phyloP scores from a whole-genome alignment of 176 grass and related monocot genomes.

The Triticum timopheevii region DNA sequence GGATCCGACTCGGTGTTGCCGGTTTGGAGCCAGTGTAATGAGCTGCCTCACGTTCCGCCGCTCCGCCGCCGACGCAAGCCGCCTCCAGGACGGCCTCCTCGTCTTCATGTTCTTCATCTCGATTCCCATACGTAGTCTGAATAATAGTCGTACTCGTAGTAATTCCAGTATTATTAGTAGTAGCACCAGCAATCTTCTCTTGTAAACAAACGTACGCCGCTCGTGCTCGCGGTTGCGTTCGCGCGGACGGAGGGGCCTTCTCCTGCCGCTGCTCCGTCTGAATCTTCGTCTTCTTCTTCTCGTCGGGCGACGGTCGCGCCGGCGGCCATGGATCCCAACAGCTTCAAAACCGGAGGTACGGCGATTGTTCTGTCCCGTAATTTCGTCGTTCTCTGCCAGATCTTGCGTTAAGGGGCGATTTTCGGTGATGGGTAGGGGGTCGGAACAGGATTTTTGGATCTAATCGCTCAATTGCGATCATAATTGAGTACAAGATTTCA shows the following conservation, averaged over 20 bases:
- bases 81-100: slow-evolving; percentile 67
- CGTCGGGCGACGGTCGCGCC: background rate
- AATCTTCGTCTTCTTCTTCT: background rate
- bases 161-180: slow-evolving; percentile 25
- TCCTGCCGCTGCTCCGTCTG: background rate
- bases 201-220: slow-evolving; percentile 17
- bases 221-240: background rate
- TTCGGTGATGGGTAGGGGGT: background rate
- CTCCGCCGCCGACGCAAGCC: slow-evolving; percentile 44
- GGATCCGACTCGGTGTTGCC: slow-evolving; percentile 24
- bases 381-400: background rate
- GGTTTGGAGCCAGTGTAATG: slow-evolving; percentile 64
- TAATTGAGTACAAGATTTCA: background rate
- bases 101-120: slow-evolving; percentile 65
- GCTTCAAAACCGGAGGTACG: slow-evolving; percentile 61
- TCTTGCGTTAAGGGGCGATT: background rate
- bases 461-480: background rate
- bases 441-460: background rate
- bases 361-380: background rate
- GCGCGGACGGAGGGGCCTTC: background rate
- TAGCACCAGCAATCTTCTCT: slow-evolving; percentile 32
- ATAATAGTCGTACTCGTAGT: slow-evolving; percentile 4
- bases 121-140: slow-evolving; percentile 51
- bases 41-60: slow-evolving; percentile 50
- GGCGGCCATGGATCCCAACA: slow-evolving; percentile 41